Evolutionary conservation across 2,329 filamentous ascomycete species (phyloP).

Genomic region (Alternaria sp.): DNA sequence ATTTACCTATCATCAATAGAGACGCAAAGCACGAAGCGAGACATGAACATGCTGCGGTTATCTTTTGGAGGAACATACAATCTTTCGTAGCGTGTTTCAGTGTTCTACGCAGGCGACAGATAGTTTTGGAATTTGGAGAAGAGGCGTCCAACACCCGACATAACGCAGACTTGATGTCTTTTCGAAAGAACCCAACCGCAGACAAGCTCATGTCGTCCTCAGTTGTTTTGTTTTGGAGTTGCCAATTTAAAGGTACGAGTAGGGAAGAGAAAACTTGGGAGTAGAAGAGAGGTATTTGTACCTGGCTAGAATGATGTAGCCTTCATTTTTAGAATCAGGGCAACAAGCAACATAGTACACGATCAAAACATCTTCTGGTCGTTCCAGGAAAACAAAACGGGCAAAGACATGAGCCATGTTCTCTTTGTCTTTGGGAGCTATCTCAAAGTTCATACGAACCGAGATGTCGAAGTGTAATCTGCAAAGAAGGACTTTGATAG

Average conservation of each 20-base stretch:
- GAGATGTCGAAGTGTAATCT: not conserved
- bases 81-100: accelerated
- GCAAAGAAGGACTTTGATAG: not conserved
- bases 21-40: no score
- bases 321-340: not conserved
- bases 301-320: not conserved
- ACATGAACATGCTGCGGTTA: no score
- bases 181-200: no score
- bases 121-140: not conserved
- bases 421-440: not conserved
- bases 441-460: not conserved
- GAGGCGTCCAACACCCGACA: not conserved
- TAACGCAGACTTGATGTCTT: no score
- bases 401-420: not conserved
- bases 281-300: not conserved
- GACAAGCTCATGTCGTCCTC: no score
- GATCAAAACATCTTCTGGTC: not conserved
- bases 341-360: not conserved
- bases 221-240: not conserved
- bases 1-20: no score
- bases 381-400: not conserved
- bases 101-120: not conserved
- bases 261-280: not conserved
- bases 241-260: not conserved
- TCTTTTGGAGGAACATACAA: no score